These are phyloP conservation scores for Kluyveromyces sp. DNA, from an alignment of 1,139 yeast species.

Conservation along the genomic window DNA sequence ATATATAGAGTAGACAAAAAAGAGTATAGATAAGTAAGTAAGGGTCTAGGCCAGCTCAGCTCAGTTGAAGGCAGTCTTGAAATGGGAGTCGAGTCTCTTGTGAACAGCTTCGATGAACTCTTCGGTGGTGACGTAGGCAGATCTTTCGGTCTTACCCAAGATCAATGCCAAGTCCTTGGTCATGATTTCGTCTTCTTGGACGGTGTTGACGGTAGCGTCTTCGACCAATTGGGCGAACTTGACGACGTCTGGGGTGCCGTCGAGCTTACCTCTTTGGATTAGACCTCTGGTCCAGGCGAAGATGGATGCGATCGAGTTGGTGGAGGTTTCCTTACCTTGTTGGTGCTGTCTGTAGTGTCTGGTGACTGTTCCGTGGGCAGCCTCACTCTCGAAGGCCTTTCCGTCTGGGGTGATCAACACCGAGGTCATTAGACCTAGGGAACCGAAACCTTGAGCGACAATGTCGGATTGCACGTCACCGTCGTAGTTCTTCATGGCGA, in stretches of 20 bases:
- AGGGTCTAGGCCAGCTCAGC: neutral
- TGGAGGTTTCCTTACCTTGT: constrained; percentile 76
- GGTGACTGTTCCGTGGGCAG: constrained; percentile 84
- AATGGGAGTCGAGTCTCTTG: constrained; percentile 28
- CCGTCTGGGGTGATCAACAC: constrained; percentile 83
- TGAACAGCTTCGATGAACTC: constrained; percentile 72
- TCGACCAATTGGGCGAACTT: constrained; percentile 60
- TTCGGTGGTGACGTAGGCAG: constrained; percentile 63
- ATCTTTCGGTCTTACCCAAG: constrained; percentile 57
- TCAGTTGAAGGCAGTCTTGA: constrained; percentile 3
- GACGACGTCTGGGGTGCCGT: constrained; percentile 61
- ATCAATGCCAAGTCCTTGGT: constrained; percentile 78
- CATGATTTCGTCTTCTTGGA: constrained; percentile 66
- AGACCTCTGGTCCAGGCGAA: constrained; percentile 86
- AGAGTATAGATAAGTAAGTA: neutral
- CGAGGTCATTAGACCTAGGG: constrained; percentile 77
- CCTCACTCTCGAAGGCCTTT: constrained; percentile 73
- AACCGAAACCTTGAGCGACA: constrained; percentile 83
- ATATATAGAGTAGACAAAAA: too few species aligned
- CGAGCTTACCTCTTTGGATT: constrained; percentile 72
- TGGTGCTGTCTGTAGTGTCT: constrained; percentile 82
- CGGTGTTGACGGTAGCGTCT: constrained; percentile 63
- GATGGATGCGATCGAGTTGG: constrained; percentile 78
- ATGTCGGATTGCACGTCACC: constrained; percentile 84
- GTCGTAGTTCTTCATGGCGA: constrained; percentile 79